Base-by-base conservation (phyloP, 2,329 filamentous ascomycete genomes). In the Cercospora beticola region DNA sequence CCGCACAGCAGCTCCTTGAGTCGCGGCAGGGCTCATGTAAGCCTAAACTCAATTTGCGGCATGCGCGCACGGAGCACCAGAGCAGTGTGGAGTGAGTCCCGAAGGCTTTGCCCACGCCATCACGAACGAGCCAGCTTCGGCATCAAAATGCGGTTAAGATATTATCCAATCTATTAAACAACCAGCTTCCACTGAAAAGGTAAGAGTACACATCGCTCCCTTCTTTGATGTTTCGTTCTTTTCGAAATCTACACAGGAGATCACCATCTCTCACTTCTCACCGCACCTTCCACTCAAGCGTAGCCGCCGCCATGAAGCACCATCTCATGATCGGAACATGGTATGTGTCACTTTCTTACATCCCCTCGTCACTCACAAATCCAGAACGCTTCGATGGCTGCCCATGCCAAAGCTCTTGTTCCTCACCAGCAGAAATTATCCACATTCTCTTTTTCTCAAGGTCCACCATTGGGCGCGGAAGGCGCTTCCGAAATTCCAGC, bases 301-400 rank as follows among this genome's bases (percentile, higher is more conserved):
- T 33, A 21, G 36, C 66, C 33, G 61, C 59, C 64, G 86, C 79
- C 70, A 94, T 94, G 90, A 89, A 92, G 78, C 93, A 97, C 80
- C 92, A 96, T 83, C 85, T 97, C 78, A 95, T 97, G 91, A 89
- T 94, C 77, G 93, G 93, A 71, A 97, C 93, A 65, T 97, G 93
- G 92, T 77, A 71, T 63, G 72, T 70, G 31, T 14, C 58, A 21
- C 57, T 40, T 43, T 49, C 52, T 30, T 36, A 21, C 52, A 16
- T 71, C 52, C 23, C n/a, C 9, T 58, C 30, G n/a, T n/a, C n/a
- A n/a, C n/a, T n/a, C n/a, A n/a, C n/a, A n/a, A n/a, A n/a, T n/a
- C n/a, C n/a, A 16, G 54, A 28, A 43, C 23, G 21, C 28, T 23
- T 26, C 28, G 1, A 28, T 16, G 33, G 23, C 52, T 31, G n/a